Evolutionary conservation across 2,329 filamentous ascomycete species (phyloP).

Genomic region (Ophiostoma perfectum): DNA sequence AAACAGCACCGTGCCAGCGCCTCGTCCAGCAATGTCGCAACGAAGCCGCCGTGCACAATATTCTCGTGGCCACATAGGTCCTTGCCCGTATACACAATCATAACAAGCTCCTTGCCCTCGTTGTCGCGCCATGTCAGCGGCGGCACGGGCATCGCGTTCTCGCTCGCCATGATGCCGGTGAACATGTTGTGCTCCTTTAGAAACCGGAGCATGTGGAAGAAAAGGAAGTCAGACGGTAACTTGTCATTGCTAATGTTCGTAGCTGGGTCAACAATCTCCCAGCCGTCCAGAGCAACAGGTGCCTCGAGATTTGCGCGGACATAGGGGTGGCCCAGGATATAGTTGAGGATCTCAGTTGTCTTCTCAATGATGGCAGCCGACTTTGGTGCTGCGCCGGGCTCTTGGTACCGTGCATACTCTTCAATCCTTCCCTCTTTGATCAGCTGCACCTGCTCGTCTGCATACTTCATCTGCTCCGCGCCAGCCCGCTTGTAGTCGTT

Average conservation of each 20-base stretch:
- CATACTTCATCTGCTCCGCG: background rate
- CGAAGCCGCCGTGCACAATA: slow-evolving; percentile 81
- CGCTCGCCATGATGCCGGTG: slow-evolving; percentile 69
- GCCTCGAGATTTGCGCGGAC: slow-evolving; percentile 4
- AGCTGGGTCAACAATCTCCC: background rate
- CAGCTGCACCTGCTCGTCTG: slow-evolving; percentile 7
- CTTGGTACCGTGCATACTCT: background rate
- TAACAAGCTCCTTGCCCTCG: slow-evolving; percentile 62
- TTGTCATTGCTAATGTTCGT: background rate
- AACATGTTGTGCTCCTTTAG: slow-evolving; percentile 74
- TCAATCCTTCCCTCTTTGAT: background rate
- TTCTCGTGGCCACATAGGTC: slow-evolving; percentile 85
- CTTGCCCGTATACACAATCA: slow-evolving; percentile 69
- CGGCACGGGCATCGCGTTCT: slow-evolving; percentile 71
- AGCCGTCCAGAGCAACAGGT: background rate
- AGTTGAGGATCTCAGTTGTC: background rate
- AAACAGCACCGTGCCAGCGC: slow-evolving; percentile 85
- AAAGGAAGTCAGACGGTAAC: slow-evolving; percentile 70
- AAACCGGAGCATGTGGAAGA: slow-evolving; percentile 72
- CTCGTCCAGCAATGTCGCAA: slow-evolving; percentile 92
- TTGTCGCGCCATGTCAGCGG: slow-evolving; percentile 71
- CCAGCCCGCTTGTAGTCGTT: background rate
- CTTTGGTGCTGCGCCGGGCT: background rate
- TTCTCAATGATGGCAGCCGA: background rate
- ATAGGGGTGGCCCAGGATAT: slow-evolving; percentile 10